Evolutionary conservation across 73 alveolate species (phyloP), one percentile per base, ranked within the genome.

Genomic region (Strombidium stylifer): DNA sequence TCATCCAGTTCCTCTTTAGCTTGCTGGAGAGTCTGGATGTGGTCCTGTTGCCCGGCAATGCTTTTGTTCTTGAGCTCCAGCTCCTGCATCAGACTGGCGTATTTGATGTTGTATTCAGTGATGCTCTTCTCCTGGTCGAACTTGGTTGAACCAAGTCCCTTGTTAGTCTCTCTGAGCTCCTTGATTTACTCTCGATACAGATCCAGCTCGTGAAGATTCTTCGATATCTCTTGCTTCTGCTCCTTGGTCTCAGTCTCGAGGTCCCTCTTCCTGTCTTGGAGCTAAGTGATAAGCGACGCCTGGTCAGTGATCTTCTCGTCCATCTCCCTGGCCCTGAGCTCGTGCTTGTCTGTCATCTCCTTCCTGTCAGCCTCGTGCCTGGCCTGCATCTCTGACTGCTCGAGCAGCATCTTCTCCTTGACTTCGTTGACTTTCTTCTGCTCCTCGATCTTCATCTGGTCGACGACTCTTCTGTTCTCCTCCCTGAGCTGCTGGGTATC

Each of bases 41-140:
- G 12, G 23, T 32, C 45, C 48, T 42, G 12, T 70, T 78, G 30
- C n/a, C n/a, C n/a, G n/a, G 57, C 55, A 8, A 66, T 70, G 19
- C 44, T 1, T 45, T 46, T 26, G 40, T 78, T 85, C 44, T 78
- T 78, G 23, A 56, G 81, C 55, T 78, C 71, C 14, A 70, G 37
- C 42, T 68, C 73, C 20, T 74, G 36, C 34, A 26, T 14, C 21
- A 69, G 47, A 16, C 30, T 46, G 39, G 67, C 57, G 41, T 62
- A 14, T 40, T 44, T 76, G 3, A 76, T 58, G 54, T 21, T 16
- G 42, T 67, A 53, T 39, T 76, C 89, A 21, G 89, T 68, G 18
- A 76, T 26, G 1, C 60, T 15, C 46, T 73, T 73, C 23, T 73
- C 86, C 20, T 60, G 67, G 37, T 42, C 26, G 64, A 58, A 59